These are phyloP conservation scores for Penicillium malachiteum DNA, from an alignment of 495 filamentous ascomycete genomes.

Conservation along the genomic window DNA sequence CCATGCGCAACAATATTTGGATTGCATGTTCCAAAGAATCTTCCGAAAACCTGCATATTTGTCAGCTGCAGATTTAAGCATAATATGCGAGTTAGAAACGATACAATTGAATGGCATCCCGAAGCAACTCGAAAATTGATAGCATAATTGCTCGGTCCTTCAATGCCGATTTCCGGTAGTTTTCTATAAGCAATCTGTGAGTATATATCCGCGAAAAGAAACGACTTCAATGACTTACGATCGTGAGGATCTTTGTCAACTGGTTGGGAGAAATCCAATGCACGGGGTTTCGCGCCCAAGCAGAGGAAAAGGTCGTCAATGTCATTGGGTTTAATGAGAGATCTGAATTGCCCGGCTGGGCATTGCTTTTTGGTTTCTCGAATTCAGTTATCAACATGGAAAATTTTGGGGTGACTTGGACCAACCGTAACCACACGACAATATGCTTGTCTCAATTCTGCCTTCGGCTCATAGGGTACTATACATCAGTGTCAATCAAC, in stretches of 20 bases:
- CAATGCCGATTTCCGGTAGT: not conserved
- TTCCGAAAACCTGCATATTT: conserved; percentile 29
- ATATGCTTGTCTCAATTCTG: conserved; percentile 66
- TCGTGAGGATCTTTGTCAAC: conserved; percentile 26
- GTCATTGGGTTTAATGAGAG: conserved; percentile 30
- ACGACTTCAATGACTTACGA: conserved; percentile 14
- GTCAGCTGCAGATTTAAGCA: conserved; percentile 2
- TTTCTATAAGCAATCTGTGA: conserved; percentile 7
- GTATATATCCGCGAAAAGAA: not conserved
- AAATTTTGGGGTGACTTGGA: not conserved
- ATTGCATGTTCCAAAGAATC: conserved; percentile 35
- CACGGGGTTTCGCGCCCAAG: conserved; percentile 32
- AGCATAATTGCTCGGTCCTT: conserved; percentile 15
- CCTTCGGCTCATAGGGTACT: conserved; percentile 60
- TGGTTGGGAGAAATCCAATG: conserved; percentile 26
- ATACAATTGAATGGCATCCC: conserved; percentile 31
- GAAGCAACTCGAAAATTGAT: conserved; percentile 32
- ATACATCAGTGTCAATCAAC: conserved; percentile 17
- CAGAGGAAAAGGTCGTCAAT: conserved; percentile 35
- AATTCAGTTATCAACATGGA: conserved; percentile 1
- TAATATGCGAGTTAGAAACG: not conserved
- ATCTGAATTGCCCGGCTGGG: conserved; percentile 19
- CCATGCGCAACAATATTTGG: conserved; percentile 56
- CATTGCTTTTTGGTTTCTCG: conserved; percentile 18
- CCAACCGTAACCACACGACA: conserved; percentile 50